These are phyloP conservation scores for Kazachstania psychrophila DNA, from an alignment of 805 yeast species.

Conservation along the genomic window DNA sequence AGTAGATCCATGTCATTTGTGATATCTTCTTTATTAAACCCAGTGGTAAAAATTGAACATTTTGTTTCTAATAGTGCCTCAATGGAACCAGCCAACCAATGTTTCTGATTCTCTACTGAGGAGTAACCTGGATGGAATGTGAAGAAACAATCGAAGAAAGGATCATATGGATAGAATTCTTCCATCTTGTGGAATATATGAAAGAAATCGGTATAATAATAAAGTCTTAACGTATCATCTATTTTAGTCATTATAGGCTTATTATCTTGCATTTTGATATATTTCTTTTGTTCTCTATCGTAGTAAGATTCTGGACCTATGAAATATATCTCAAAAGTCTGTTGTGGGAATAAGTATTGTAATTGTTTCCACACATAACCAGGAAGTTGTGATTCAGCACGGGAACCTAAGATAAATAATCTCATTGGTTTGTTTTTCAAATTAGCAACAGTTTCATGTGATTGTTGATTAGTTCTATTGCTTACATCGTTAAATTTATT, in stretches of 20 bases:
- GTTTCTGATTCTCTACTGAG: constrained; percentile 65
- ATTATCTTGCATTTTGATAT: constrained; percentile 42
- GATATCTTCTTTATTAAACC: constrained; percentile 71
- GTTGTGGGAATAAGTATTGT: constrained; percentile 73
- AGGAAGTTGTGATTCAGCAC: constrained; percentile 89
- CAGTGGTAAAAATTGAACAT: constrained; percentile 86
- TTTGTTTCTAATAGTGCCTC: constrained; percentile 86
- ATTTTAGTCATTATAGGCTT: constrained; percentile 56
- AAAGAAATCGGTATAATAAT: constrained; percentile 85
- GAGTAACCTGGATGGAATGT: constrained; percentile 93
- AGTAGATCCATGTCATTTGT: constrained; percentile 66
- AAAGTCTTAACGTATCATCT: constrained; percentile 63
- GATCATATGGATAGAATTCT: constrained; percentile 96
- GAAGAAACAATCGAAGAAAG: constrained; percentile 87
- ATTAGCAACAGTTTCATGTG: not conserved
- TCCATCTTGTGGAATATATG: constrained; percentile 84
- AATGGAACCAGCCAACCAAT: constrained; percentile 85
- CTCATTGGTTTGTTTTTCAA: constrained; percentile 78
- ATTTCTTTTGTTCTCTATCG: constrained; percentile 60
- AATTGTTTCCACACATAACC: constrained; percentile 94
- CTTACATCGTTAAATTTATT: not conserved
- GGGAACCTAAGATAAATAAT: constrained; percentile 80
- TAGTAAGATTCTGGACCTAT: constrained; percentile 88
- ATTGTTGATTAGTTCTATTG: not conserved
- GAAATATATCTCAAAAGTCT: constrained; percentile 77